These are phyloP conservation scores for Didymella segeticola DNA, from an alignment of 2,329 filamentous ascomycete genomes.

Conservation along the genomic window DNA sequence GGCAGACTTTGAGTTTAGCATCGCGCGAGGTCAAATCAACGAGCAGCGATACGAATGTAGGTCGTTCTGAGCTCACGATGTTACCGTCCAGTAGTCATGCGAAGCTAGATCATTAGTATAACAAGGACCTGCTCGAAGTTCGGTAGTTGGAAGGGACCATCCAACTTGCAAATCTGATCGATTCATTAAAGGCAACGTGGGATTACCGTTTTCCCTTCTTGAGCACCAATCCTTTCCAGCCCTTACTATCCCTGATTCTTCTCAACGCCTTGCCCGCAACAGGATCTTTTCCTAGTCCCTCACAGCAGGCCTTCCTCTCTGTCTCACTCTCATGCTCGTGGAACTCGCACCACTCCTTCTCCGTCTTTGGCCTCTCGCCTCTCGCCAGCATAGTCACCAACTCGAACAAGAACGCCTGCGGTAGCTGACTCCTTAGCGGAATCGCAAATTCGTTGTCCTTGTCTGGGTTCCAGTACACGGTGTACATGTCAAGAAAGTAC, in stretches of 20 bases:
- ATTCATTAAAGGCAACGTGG: no score
- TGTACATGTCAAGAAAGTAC: conserved; percentile 48
- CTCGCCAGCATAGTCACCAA: conserved; percentile 41
- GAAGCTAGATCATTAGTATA: no score
- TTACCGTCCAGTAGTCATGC: no score
- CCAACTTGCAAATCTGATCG: no score
- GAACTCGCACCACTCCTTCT: conserved; percentile 48
- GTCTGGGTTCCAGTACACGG: conserved; percentile 46
- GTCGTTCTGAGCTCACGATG: no score
- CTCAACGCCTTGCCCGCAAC: conserved; percentile 40
- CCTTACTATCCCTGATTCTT: conserved; percentile 44
- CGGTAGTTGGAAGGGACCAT: no score
- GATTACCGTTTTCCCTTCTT: conserved; percentile 46
- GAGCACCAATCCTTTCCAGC: conserved; percentile 46
- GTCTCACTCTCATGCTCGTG: conserved; percentile 45
- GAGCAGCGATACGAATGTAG: no score
- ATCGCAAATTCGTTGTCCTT: conserved; percentile 41
- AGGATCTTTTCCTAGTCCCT: conserved; percentile 40
- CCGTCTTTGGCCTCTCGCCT: conserved; percentile 44
- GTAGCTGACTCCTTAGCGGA: conserved; percentile 41
- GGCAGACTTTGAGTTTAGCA: no score
- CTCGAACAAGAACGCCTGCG: conserved; percentile 45
- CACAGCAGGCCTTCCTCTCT: conserved; percentile 42
- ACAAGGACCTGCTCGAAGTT: no score
- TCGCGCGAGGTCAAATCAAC: no score